Evolutionary conservation across 2,329 filamentous ascomycete genomes (phyloP).

Genomic region (Exophiala bonariae): DNA sequence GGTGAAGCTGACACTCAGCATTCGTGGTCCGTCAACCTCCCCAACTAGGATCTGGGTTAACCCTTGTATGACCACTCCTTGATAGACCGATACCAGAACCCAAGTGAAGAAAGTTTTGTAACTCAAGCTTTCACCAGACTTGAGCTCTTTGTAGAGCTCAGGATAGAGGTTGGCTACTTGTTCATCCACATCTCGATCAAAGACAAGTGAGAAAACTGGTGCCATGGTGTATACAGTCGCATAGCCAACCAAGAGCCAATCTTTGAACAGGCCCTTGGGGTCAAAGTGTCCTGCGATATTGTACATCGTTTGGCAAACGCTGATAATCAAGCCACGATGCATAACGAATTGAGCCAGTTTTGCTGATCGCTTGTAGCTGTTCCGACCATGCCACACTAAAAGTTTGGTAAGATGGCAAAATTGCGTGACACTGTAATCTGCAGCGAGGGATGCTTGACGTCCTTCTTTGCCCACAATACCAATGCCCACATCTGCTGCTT

Average conservation of each 20-base stretch:
- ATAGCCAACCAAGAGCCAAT: constrained; percentile 96
- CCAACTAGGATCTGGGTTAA: constrained; percentile 84
- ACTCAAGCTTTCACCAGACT: constrained; percentile 77
- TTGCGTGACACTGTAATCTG: constrained; percentile 94
- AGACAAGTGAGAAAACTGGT: constrained; percentile 87
- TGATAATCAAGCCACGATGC: constrained; percentile 92
- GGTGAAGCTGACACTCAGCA: constrained; percentile 91
- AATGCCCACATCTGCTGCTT: constrained; percentile 95
- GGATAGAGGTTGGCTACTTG: constrained; percentile 91
- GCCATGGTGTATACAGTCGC: constrained; percentile 93
- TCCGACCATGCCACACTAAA: constrained; percentile 97
- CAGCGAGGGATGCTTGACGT: constrained; percentile 87
- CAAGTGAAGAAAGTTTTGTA: constrained; percentile 97
- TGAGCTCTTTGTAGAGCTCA: constrained; percentile 97
- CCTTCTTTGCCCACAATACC: constrained; percentile 98
- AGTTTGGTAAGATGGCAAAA: constrained; percentile 95
- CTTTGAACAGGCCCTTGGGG: constrained; percentile 90
- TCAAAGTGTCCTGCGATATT: constrained; percentile 91
- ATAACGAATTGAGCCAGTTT: constrained; percentile 98
- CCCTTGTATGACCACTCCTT: constrained; percentile 94
- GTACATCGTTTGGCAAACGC: constrained; percentile 95
- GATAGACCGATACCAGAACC: constrained; percentile 93
- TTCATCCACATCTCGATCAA: constrained; percentile 95
- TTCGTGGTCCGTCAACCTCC: constrained; percentile 63
- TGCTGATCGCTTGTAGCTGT: constrained; percentile 92